Conservation (phyloP, 164 flowering plant species). For the Sedum album region DNA sequence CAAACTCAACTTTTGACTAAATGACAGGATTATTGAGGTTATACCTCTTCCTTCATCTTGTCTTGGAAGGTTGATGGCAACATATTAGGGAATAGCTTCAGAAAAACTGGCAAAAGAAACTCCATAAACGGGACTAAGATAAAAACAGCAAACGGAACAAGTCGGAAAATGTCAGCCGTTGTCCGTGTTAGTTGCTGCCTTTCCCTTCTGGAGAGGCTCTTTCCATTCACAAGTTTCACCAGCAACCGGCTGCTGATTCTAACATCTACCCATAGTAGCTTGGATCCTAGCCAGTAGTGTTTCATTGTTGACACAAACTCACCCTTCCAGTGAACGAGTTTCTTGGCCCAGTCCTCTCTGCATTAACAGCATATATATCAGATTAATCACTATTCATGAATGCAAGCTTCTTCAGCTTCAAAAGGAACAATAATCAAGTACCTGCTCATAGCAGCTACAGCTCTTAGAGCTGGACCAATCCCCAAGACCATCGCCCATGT, state of each 20-base stretch:
- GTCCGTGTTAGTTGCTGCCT: slow-evolving; percentile 88
- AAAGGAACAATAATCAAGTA: slow-evolving; percentile 8
- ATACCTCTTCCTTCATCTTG: slow-evolving; percentile 95
- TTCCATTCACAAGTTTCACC: slow-evolving; percentile 73
- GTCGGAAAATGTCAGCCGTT: slow-evolving; percentile 85
- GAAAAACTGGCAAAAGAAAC: slow-evolving; percentile 79
- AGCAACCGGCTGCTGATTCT: slow-evolving; percentile 69
- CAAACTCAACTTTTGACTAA: neutral
- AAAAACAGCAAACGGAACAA: slow-evolving; percentile 87
- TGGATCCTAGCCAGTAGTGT: slow-evolving; percentile 88
- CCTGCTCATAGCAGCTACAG: slow-evolving; percentile 78
- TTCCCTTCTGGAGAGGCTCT: slow-evolving; percentile 86
- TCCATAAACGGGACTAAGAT: slow-evolving; percentile 94
- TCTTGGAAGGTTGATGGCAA: slow-evolving; percentile 96
- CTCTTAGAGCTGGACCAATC: slow-evolving; percentile 60
- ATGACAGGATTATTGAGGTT: neutral
- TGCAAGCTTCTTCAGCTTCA: neutral
- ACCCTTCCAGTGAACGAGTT: slow-evolving; percentile 71
- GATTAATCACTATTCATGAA: neutral
- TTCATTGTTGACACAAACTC: slow-evolving; percentile 62
- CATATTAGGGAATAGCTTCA: slow-evolving; percentile 94
- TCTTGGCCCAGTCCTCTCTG: slow-evolving; percentile 39
- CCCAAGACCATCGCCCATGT: slow-evolving; percentile 46
- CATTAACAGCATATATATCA: neutral
- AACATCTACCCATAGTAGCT: slow-evolving; percentile 78